Evolutionary conservation across 2,329 filamentous ascomycete species (phyloP).

Genomic region (Apiospora pterosperma): DNA sequence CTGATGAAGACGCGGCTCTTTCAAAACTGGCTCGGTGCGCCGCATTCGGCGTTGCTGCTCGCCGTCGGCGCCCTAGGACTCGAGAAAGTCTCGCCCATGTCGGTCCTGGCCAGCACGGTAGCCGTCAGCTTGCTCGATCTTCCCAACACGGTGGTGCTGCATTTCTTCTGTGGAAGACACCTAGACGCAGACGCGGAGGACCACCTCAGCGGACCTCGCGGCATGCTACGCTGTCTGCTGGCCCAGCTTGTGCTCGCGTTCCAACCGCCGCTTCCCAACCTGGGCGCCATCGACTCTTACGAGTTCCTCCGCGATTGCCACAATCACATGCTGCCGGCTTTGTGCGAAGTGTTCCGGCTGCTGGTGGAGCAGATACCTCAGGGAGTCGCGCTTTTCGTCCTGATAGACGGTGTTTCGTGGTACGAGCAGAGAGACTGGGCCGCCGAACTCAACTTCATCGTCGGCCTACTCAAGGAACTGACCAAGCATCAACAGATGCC

Average conservation of each 20-base stretch:
- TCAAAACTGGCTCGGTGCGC: not conserved
- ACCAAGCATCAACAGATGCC: not conserved
- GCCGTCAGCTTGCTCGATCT: not conserved
- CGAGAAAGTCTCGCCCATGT: constrained; percentile 8
- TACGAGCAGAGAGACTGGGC: constrained; percentile 9
- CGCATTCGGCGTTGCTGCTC: not conserved
- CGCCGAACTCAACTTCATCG: not conserved
- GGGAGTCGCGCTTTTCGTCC: not conserved
- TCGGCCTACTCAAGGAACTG: constrained; percentile 7
- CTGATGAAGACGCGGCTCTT: constrained; percentile 6
- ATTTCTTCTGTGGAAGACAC: constrained; percentile 10
- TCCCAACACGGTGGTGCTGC: not conserved
- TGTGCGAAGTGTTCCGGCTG: not conserved
- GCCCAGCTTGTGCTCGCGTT: not conserved
- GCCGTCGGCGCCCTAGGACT: not conserved
- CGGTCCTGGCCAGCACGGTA: constrained; percentile 4
- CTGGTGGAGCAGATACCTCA: constrained; percentile 4
- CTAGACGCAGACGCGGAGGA: not conserved
- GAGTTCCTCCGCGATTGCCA: not conserved
- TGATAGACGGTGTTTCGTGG: constrained; percentile 10
- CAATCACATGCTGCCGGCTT: not conserved
- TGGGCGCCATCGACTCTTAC: not conserved
- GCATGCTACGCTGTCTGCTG: not conserved
- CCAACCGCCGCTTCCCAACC: not conserved
- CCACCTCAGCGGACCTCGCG: not conserved